Base-by-base conservation (phyloP, 768 basidiomycete genomes). In the Kwoniella mangroviensis region DNA sequence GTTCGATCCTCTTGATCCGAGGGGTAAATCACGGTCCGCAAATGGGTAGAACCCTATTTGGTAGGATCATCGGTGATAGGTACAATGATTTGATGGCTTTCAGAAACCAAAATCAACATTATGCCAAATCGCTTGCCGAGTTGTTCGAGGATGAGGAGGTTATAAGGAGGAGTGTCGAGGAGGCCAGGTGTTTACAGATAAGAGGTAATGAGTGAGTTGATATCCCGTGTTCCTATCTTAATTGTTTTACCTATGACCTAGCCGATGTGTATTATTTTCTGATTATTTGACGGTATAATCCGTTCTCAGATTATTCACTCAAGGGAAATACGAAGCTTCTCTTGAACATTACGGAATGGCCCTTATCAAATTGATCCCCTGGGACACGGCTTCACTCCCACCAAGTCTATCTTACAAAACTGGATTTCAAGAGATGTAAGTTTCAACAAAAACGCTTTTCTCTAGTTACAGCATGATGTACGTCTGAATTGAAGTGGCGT, bases 31-130 rank as follows among this genome's bases (percentile, higher is more conserved):
- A 57, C 43, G 65, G 65, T 7, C 65, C 55, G 13, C 65, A 58
- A 22, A 66, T 66, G 55, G 65, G 65, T 7, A 41, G 45, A 26
- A 66, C 56, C 4, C 21, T 66, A 51, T 66, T 66, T 45, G 56
- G 55, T 15, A 66, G 55, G 21, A 26, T 66, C 13, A 17, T 66
- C 24, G 65, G 65, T n/a, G 65, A 66, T 41, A 56, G 65, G 26
- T 66, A 66, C 51, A 58, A 66, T 19, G 65, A 66, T 66, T 22
- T 59, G 6, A 66, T 59, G 65, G 43, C 56, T 21, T 66, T 66
- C 40, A 26, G 22, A 5, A 43, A n/a, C n/a, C 28, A 51, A 58
- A 19, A 45, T 17, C 24, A 49, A 12, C n/a, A 5, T 17, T 22
- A 51, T 10, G 24, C 10, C 10, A 28, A 21, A 19, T 34, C 17